Conservation (phyloP, 768 basidiomycete species). For the Podaxis pistillaris region DNA sequence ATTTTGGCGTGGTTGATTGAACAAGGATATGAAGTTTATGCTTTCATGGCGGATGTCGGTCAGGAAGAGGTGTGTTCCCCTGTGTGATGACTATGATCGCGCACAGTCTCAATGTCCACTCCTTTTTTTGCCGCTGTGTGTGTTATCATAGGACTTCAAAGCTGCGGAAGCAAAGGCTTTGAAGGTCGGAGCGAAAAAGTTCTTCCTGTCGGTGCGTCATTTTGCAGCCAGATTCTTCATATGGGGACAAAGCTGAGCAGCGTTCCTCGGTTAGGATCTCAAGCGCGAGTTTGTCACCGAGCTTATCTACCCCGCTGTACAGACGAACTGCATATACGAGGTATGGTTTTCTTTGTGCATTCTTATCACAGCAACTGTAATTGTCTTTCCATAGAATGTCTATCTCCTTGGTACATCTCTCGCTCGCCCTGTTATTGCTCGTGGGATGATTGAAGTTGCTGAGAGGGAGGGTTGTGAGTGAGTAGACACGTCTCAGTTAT, state of each 20-base stretch:
- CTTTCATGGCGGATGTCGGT: conserved; percentile 96
- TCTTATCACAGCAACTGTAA: neutral
- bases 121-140: neutral
- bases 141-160: conserved; percentile 71
- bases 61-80: conserved; percentile 70
- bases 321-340: conserved; percentile 99
- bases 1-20: conserved; percentile 99
- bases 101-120: conserved; percentile 9
- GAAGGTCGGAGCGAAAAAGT: conserved; percentile 91
- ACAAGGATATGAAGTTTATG: conserved; percentile 94
- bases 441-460: conserved; percentile 96
- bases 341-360: conserved; percentile 35
- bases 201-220: conserved; percentile 74
- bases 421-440: conserved; percentile 97
- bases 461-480: conserved; percentile 94
- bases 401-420: conserved; percentile 98
- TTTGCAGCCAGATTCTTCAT: neutral
- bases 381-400: conserved; percentile 61
- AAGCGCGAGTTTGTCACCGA: conserved; percentile 94
- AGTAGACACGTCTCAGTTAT: conserved; percentile 28
- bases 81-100: neutral
- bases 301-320: conserved; percentile 96
- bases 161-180: conserved; percentile 90
- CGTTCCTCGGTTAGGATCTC: conserved; percentile 60
- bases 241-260: neutral